Evolutionary conservation across 331 rosid genomes (phyloP), one percentile per base, ranked within the genome.

Genomic region (Ulmus americana): DNA sequence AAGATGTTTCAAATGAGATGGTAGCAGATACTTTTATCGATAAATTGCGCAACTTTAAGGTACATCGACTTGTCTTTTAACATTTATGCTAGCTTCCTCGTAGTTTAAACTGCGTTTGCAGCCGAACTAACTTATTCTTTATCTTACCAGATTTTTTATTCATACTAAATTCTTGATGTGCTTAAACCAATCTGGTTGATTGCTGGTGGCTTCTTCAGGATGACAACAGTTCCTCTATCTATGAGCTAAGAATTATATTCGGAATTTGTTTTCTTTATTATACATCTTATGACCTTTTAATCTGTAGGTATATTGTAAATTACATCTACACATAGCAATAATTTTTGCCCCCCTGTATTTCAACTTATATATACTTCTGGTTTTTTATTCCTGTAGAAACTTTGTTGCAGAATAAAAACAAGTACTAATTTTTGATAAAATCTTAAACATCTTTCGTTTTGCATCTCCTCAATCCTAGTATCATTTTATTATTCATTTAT

Each of bases 31-130:
- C 79, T 76, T 55, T 61, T 61, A 16, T 64, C 60, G 68, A 64
- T 62, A 68, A 41, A 8, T 40, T 52, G 1, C 70, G 54, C 70
- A 61, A 69, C 81, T 61, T 61, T 35, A 77, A 73, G 81, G 76
- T 70, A 63, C 70, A 68, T 16, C 35, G 48, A 50, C n/a, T 43
- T 56, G 43, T 60, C 15, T 22, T 53, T 61, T 39, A 8, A 55
- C 10, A 13, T 67, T 55, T 40, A 4, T 35, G 35, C 43, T 7
- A 1, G 9, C 20, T 70, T 53, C 35, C 5, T 56, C 55, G 3
- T 22, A 38, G 14, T 39, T 45, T 22, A 28, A 5, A 9, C 8
- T 16, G 0, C 5, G 8, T 64, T 76, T 68, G 5, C 7, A 46
- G 71, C 69, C 61, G 66, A 72, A 48, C 46, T 10, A 59, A 28